These are phyloP conservation scores for Pestalotiopsis sp. DNA, from an alignment of 2,329 filamentous ascomycete genomes.

Conservation along the genomic window DNA sequence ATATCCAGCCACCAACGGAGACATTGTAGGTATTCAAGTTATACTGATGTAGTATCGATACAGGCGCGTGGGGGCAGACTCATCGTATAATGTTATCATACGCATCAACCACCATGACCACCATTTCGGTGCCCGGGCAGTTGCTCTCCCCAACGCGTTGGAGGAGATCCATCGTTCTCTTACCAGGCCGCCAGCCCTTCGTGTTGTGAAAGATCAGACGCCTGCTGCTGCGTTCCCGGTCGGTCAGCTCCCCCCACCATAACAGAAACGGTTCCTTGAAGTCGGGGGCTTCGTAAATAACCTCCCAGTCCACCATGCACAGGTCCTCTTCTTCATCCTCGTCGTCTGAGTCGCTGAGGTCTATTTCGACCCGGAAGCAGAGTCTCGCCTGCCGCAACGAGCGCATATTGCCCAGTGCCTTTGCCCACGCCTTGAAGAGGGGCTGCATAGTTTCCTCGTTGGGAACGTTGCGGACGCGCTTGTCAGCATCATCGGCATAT, in stretches of 20 bases:
- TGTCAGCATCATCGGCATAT: neutral
- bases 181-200: constrained; percentile 7
- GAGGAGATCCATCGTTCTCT: constrained; percentile 6
- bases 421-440: constrained; percentile 11
- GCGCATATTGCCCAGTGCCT: constrained; percentile 10
- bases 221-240: neutral
- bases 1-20: too few relatives aligned
- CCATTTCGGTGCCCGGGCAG: constrained; percentile 9
- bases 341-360: neutral
- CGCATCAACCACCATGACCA: constrained; percentile 4
- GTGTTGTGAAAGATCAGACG: constrained; percentile 13
- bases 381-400: constrained; percentile 2
- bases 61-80: neutral
- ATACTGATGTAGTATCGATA: too few relatives aligned
- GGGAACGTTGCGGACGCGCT: constrained; percentile 7
- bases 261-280: neutral
- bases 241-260: neutral
- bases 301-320: constrained; percentile 8
- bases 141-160: neutral
- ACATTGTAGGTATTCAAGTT: too few relatives aligned
- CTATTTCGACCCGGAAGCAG: neutral
- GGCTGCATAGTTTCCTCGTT: constrained; percentile 9
- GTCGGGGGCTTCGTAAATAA: constrained; percentile 9
- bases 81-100: constrained; percentile 1
- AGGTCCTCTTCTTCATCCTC: neutral